A percentile compares a stretch with the other conserved stretches of the same genome.
phyloP scores from a whole-genome alignment of 352 stramenopile species.

The Nothophytophthora sp. region DNA sequence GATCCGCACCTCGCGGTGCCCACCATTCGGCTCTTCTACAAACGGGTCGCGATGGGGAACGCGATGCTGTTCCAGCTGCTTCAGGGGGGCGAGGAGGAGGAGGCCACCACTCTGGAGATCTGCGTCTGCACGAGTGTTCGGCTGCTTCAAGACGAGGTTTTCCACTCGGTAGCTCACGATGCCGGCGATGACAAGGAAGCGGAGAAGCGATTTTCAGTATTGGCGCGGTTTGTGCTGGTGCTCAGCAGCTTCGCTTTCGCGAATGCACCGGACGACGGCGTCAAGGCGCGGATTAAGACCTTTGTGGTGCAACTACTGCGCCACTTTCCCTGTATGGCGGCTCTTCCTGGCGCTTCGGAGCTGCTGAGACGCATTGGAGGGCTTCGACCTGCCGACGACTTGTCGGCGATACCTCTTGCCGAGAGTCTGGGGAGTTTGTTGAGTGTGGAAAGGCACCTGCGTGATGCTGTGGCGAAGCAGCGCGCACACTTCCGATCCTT shows the following conservation, averaged over 20 bases:
- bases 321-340: conserved; percentile 30
- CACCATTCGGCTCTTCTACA: conserved; percentile 50
- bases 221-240: conserved; percentile 34
- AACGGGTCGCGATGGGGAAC: conserved; percentile 53
- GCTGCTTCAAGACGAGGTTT: conserved; percentile 58
- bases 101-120: conserved; percentile 25
- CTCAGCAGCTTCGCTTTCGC: conserved; percentile 29
- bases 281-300: conserved; percentile 27
- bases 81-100: conserved; percentile 14
- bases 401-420: conserved; percentile 5
- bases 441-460: conserved; percentile 22
- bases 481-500: conserved; percentile 47
- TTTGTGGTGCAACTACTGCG: conserved; percentile 31
- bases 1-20: conserved; percentile 21
- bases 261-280: conserved; percentile 20
- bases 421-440: conserved; percentile 20
- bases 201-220: conserved; percentile 28
- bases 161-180: conserved; percentile 21
- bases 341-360: conserved; percentile 14
- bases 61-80: conserved; percentile 31
- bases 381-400: conserved; percentile 1
- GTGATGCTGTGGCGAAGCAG: conserved; percentile 30
- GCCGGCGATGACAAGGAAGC: not conserved
- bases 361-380: conserved; percentile 20
- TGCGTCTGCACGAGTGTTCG: conserved; percentile 42